Conservation (phyloP, 2,329 filamentous ascomycete genomes). For the Aspergillus phoenicis region DNA sequence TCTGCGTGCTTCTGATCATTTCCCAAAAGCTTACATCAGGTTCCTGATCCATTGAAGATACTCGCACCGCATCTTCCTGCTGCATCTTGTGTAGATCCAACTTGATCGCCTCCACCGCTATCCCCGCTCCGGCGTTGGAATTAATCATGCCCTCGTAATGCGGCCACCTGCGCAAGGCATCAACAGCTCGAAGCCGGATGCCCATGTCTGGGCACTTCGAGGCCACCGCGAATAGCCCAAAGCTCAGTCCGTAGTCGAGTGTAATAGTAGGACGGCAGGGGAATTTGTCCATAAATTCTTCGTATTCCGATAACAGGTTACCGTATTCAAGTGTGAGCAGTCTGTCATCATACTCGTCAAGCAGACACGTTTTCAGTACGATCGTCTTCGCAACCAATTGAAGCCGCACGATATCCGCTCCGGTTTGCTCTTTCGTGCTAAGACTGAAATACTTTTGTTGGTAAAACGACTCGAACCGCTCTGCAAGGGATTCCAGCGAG, state of each 20-base stretch:
- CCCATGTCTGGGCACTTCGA: constrained; percentile 16
- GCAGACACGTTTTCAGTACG: constrained; percentile 14
- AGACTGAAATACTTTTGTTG: background rate
- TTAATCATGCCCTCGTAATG: constrained; percentile 23
- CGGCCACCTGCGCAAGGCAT: constrained; percentile 16
- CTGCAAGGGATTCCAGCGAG: background rate
- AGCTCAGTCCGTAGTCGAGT: constrained; percentile 12
- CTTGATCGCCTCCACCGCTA: constrained; percentile 13
- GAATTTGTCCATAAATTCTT: constrained; percentile 8
- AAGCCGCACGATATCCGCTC: constrained; percentile 13
- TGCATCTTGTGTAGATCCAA: constrained; percentile 1
- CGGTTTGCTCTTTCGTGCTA: constrained; percentile 4
- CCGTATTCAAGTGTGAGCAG: constrained; percentile 13
- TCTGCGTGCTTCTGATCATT: too few relatives aligned
- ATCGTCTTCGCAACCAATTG: constrained; percentile 12
- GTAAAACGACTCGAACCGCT: background rate
- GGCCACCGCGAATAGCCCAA: constrained; percentile 16
- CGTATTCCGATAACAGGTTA: constrained; percentile 1
- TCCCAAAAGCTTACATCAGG: too few relatives aligned
- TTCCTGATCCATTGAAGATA: too few relatives aligned
- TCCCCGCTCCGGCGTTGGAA: constrained; percentile 13
- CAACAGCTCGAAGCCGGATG: constrained; percentile 18
- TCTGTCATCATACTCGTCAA: constrained; percentile 2
- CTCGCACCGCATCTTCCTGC: background rate
- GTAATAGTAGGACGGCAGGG: constrained; percentile 15